Conservation (phyloP, 306 rosid genomes). For the Cucurbita argyrosperma region DNA sequence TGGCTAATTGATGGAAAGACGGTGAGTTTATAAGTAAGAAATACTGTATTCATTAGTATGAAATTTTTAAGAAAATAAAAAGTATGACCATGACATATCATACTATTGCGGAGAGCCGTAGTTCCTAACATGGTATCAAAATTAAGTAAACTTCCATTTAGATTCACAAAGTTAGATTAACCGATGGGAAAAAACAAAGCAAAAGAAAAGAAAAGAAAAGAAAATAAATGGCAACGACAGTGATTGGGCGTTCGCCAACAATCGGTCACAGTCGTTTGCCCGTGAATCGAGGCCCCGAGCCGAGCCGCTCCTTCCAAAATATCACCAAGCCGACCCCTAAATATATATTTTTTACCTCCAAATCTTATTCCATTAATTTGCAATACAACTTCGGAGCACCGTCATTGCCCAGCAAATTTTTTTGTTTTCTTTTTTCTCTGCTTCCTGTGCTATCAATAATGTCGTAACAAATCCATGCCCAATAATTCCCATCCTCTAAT, state of each 20-base stretch:
- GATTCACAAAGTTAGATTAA: too few species aligned
- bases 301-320: not conserved
- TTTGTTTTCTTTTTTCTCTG: not conserved
- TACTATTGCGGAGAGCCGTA: too few species aligned
- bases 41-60: too few species aligned
- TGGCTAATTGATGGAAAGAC: too few species aligned
- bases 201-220: not conserved
- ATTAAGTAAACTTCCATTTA: too few species aligned
- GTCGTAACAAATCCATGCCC: constrained; percentile 9
- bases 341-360: not conserved
- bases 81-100: too few species aligned
- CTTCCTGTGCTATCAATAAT: constrained; percentile 11
- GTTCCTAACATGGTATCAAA: too few species aligned
- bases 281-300: constrained; percentile 6
- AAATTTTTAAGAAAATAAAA: too few species aligned
- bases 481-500: constrained; percentile 8
- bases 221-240: not conserved
- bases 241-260: not conserved
- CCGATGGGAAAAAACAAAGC: too few species aligned
- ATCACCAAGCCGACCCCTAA: not conserved
- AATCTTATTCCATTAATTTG: constrained; percentile 1
- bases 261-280: not conserved
- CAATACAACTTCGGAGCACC: not conserved
- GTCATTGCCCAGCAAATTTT: constrained; percentile 9
- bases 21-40: too few species aligned